These are phyloP conservation scores for Elsinoe arachidis DNA, from an alignment of 2,329 filamentous ascomycete genomes.

Conservation along the genomic window DNA sequence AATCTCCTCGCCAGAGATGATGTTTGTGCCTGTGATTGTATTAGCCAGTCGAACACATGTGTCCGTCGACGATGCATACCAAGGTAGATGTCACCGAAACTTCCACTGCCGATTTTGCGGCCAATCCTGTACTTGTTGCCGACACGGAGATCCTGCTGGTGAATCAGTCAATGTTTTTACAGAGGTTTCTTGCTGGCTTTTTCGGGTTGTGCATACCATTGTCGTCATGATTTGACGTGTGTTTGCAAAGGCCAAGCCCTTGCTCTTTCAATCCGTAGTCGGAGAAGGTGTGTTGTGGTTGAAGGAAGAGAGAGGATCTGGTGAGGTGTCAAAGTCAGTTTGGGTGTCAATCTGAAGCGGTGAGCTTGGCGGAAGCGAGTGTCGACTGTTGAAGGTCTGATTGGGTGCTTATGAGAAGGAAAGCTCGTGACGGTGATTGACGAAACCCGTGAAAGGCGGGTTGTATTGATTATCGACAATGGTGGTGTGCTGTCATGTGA, in stretches of 20 bases:
- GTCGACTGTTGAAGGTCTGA: slow-evolving; percentile 6
- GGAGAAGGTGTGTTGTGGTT: slow-evolving; percentile 18
- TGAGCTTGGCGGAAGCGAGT: slow-evolving; percentile 9
- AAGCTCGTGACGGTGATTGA: background rate
- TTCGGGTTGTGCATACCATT: slow-evolving; percentile 44
- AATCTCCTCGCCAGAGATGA: slow-evolving; percentile 98
- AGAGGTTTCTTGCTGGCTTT: slow-evolving; percentile 11
- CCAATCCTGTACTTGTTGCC: slow-evolving; percentile 99
- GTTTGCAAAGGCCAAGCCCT: slow-evolving; percentile 12
- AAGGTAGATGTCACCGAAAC: slow-evolving; percentile 97
- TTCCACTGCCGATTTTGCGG: slow-evolving; percentile 96
- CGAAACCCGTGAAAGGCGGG: background rate
- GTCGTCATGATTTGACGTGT: slow-evolving; percentile 46
- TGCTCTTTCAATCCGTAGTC: slow-evolving; percentile 18
- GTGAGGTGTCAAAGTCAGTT: slow-evolving; percentile 14
- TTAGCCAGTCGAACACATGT: slow-evolving; percentile 15
- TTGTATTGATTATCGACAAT: background rate
- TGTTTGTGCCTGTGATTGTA: slow-evolving; percentile 71
- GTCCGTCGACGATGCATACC: slow-evolving; percentile 38
- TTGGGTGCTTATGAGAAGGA: background rate
- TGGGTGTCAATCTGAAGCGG: slow-evolving; percentile 13
- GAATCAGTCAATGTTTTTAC: slow-evolving; percentile 33
- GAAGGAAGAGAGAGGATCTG: slow-evolving; percentile 12
- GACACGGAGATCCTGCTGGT: slow-evolving; percentile 80
- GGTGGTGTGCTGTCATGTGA: background rate